Conservation (phyloP, 2,329 filamentous ascomycete genomes). For the Phialemonium atrogriseum region DNA sequence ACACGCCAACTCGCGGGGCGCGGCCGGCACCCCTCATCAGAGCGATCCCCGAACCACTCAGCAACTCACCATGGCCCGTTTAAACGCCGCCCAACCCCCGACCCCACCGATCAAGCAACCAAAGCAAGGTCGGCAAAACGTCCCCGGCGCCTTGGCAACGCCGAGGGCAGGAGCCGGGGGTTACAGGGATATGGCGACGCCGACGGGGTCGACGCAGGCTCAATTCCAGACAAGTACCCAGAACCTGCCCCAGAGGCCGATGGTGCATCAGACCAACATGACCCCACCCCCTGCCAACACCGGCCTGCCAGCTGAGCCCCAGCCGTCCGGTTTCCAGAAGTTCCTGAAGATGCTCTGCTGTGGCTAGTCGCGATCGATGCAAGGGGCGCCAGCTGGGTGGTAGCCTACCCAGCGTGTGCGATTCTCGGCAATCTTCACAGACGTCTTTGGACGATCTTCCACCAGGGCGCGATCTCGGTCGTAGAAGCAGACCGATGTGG, state of each 20-base stretch:
- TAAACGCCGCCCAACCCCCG: conserved; percentile 89
- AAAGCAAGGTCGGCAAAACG: conserved; percentile 68
- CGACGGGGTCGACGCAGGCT: conserved; percentile 85
- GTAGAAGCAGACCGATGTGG: too few species aligned
- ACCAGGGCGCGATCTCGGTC: too few species aligned
- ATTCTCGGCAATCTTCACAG: too few species aligned
- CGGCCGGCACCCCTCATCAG: conserved; percentile 56
- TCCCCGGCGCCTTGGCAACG: conserved; percentile 60
- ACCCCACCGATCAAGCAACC: conserved; percentile 77
- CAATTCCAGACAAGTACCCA: conserved; percentile 95
- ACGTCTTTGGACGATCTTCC: background rate
- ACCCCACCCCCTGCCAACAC: conserved; percentile 46
- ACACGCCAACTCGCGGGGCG: conserved; percentile 62
- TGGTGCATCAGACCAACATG: conserved; percentile 53
- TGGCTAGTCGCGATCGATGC: too few species aligned
- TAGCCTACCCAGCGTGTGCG: too few species aligned
- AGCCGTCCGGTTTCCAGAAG: conserved; percentile 81
- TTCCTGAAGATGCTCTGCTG: conserved; percentile 90
- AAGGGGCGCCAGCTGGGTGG: too few species aligned
- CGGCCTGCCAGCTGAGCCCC: conserved; percentile 55
- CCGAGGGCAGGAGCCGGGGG: conserved; percentile 70
- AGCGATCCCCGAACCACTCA: conserved; percentile 43
- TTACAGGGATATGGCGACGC: conserved; percentile 69
- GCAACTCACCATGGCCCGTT: conserved; percentile 70
- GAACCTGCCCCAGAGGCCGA: conserved; percentile 64